Evolutionary conservation across 164 flowering plant species (phyloP).

Genomic region (Vitis rotundifolia): DNA sequence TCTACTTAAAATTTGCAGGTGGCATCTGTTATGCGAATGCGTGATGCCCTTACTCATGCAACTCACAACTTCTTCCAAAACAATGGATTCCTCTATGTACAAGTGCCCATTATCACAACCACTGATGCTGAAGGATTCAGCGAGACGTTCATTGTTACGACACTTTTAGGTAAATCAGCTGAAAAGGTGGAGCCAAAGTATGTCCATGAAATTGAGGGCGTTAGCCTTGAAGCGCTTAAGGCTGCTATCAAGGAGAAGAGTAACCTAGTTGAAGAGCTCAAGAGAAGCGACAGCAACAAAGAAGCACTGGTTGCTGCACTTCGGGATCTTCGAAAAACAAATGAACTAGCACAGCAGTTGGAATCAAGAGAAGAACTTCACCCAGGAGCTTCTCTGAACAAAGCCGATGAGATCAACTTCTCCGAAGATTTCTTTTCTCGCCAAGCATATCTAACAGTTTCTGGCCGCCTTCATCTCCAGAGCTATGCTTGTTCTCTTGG

Average conservation of each 20-base stretch:
- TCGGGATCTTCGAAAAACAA: conserved; percentile 70
- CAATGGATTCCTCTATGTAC: conserved; percentile 68
- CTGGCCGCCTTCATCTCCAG: conserved; percentile 79
- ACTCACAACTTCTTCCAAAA: conserved; percentile 72
- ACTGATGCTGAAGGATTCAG: conserved; percentile 53
- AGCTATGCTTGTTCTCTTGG: conserved; percentile 91
- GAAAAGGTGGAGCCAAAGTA: conserved; percentile 25
- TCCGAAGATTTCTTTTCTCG: conserved; percentile 58
- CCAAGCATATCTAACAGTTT: conserved; percentile 50
- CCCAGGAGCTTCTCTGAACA: conserved; percentile 10
- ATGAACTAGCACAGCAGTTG: conserved; percentile 53
- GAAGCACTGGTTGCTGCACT: conserved; percentile 72
- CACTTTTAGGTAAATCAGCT: conserved; percentile 30
- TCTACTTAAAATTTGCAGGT: conserved; percentile 39
- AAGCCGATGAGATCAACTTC: conserved; percentile 25
- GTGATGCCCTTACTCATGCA: conserved; percentile 56
- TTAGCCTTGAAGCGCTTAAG: conserved; percentile 55
- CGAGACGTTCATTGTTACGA: conserved; percentile 62
- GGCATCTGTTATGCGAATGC: conserved; percentile 73
- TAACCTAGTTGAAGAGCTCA: conserved; percentile 60
- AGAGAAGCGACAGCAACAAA: conserved; percentile 74
- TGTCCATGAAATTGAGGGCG: conserved; percentile 19
- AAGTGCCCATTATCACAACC: conserved; percentile 74
- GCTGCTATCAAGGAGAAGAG: conserved; percentile 67
- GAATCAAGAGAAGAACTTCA: conserved; percentile 56